Evolutionary conservation across 441 rosid species (phyloP).

Genomic region (Syzygium syzygioides): DNA sequence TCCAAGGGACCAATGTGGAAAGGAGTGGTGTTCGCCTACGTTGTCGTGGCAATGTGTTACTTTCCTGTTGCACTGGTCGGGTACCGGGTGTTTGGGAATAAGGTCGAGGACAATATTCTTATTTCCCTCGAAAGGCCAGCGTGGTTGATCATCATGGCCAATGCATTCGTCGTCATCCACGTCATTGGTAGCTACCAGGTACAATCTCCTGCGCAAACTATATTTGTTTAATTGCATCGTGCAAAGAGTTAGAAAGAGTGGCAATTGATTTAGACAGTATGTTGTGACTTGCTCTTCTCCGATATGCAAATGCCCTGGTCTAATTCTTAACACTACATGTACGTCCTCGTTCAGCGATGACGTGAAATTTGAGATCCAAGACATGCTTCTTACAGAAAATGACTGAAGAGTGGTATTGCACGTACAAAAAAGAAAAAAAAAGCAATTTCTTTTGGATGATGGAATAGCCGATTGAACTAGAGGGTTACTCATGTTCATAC

Average conservation of each 20-base stretch:
- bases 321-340: background rate
- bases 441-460: background rate
- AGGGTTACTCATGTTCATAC: background rate
- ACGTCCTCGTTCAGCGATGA: background rate
- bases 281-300: background rate
- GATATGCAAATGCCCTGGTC: background rate
- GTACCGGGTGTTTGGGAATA: conserved; percentile 2
- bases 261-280: background rate
- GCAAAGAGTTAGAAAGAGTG: background rate
- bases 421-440: background rate
- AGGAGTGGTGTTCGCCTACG: conserved; percentile 1
- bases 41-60: conserved; percentile 2
- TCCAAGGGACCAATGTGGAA: conserved; percentile 16
- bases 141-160: conserved; percentile 3
- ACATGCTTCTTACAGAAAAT: background rate
- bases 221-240: background rate
- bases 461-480: background rate
- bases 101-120: conserved; percentile 5
- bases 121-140: conserved; percentile 4
- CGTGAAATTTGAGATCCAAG: background rate
- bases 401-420: background rate
- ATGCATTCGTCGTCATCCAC: conserved; percentile 2
- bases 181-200: conserved; percentile 12
- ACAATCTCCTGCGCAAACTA: background rate
- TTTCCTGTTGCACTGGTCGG: conserved; percentile 4